Conservation (phyloP, 2,329 filamentous ascomycete genomes). For the Calonectria ilicicola region DNA sequence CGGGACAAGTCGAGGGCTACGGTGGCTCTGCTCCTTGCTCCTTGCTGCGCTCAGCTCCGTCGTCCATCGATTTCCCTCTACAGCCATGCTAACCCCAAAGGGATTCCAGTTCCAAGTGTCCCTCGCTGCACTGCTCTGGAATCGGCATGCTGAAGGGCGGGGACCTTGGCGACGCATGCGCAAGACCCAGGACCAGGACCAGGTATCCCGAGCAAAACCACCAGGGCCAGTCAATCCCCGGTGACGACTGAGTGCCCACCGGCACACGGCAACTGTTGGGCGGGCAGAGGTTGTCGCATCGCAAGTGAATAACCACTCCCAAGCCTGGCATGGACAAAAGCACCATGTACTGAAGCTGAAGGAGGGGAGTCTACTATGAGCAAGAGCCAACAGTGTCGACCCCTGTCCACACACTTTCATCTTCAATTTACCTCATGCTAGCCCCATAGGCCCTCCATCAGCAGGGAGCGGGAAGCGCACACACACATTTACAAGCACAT, state of each 20-base stretch:
- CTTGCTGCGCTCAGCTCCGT: constrained; percentile 2
- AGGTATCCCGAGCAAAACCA: neutral
- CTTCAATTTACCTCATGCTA: constrained; percentile 3
- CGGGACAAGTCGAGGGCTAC: constrained; percentile 9
- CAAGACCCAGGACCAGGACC: constrained; percentile 18
- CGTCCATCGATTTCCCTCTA: constrained; percentile 30
- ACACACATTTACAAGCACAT: constrained; percentile 30
- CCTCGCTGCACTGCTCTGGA: constrained; percentile 15
- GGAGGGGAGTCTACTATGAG: neutral
- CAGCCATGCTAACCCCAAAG: constrained; percentile 24
- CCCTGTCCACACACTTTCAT: neutral
- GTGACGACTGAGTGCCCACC: constrained; percentile 1
- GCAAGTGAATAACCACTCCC: constrained; percentile 3
- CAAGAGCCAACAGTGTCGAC: neutral
- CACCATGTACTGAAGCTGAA: neutral
- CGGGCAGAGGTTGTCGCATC: neutral
- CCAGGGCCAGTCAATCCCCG: constrained; percentile 8
- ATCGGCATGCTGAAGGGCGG: constrained; percentile 21
- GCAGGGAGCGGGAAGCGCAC: constrained; percentile 45
- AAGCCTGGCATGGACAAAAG: neutral
- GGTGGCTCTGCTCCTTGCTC: constrained; percentile 36
- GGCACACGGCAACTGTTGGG: constrained; percentile 3
- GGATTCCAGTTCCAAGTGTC: constrained; percentile 13
- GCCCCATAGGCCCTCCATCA: constrained; percentile 21
- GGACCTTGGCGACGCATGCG: constrained; percentile 27